Evolutionary conservation across 2,329 filamentous ascomycete species (phyloP).

Genomic region (Tolypocladium tundrense): DNA sequence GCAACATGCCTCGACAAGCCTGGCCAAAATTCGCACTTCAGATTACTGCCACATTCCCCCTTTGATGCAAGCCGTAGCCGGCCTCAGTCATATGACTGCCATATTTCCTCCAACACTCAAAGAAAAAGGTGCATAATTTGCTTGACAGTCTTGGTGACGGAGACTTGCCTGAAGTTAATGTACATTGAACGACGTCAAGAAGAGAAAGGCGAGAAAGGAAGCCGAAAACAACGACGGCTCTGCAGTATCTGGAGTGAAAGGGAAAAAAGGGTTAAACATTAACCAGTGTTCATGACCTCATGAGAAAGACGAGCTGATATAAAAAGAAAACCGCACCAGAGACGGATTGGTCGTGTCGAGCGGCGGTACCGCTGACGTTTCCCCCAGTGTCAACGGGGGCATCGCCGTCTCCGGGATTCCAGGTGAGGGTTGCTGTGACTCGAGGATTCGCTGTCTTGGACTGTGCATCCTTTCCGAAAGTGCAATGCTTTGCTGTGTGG

Average conservation of each 20-base stretch:
- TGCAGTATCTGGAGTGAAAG: constrained; percentile 1
- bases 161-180: constrained; percentile 17
- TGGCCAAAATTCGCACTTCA: background rate
- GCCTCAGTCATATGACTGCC: background rate
- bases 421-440: background rate
- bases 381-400: background rate
- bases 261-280: constrained; percentile 18
- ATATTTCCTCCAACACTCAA: background rate
- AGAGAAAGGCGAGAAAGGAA: constrained; percentile 4
- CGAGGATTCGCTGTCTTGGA: background rate
- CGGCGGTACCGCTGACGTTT: background rate
- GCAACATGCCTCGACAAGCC: background rate
- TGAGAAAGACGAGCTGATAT: constrained; percentile 15
- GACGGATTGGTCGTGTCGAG: constrained; percentile 4
- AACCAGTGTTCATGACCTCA: constrained; percentile 23
- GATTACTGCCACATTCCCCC: background rate
- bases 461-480: background rate
- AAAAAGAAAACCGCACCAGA: constrained; percentile 5
- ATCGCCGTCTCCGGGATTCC: background rate
- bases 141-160: constrained; percentile 14
- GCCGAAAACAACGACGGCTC: constrained; percentile 4
- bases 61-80: background rate
- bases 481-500: constrained; percentile 1
- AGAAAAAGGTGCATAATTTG: constrained; percentile 1
- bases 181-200: constrained; percentile 15